A percentile compares a stretch with the other conserved stretches of the same genome.
These are phyloP conservation scores for Onygenales sp. DNA, from an alignment of 2,329 filamentous ascomycete species.

Conservation along the genomic window DNA sequence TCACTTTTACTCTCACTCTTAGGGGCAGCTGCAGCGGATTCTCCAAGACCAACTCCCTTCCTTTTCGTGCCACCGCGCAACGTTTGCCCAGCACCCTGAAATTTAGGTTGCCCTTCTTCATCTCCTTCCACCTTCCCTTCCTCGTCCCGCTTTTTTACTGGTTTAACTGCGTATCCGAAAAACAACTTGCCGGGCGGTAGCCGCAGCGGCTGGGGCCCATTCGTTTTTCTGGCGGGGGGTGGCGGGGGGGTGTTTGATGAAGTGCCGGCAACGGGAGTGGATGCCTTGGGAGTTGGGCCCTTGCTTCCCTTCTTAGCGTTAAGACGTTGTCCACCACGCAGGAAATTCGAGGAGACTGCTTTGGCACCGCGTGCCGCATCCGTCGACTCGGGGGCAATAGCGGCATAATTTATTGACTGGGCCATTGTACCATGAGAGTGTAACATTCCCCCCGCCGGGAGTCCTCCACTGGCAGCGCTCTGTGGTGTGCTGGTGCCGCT, in stretches of 20 bases:
- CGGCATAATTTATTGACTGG: slow-evolving; percentile 90
- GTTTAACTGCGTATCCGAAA: slow-evolving; percentile 90
- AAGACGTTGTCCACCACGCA: slow-evolving; percentile 71
- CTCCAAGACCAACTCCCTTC: slow-evolving; percentile 33
- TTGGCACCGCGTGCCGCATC: slow-evolving; percentile 54
- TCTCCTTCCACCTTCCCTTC: slow-evolving; percentile 52
- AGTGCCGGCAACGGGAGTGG: slow-evolving; percentile 58
- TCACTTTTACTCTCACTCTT: slow-evolving; percentile 26
- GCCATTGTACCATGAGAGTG: slow-evolving; percentile 91
- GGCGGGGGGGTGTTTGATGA: slow-evolving; percentile 38
- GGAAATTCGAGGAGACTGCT: slow-evolving; percentile 66
- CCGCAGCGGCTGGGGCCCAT: slow-evolving; percentile 78
- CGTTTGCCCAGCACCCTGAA: slow-evolving; percentile 77
- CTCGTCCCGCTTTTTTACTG: slow-evolving; percentile 64
- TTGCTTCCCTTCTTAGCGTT: slow-evolving; percentile 74
- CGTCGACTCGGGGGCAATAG: slow-evolving; percentile 71
- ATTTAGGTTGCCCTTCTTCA: slow-evolving; percentile 60
- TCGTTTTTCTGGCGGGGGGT: slow-evolving; percentile 44
- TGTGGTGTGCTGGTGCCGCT: slow-evolving; percentile 84
- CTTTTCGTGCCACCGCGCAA: slow-evolving; percentile 52
- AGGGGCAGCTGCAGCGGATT: slow-evolving; percentile 26
- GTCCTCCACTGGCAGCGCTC: slow-evolving; percentile 47
- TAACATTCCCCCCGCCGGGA: slow-evolving; percentile 63
- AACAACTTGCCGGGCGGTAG: slow-evolving; percentile 85
- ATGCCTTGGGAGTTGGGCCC: slow-evolving; percentile 59